phyloP scores from a whole-genome alignment of 23 red algal genomes.

The Pyropia haitanensis region DNA sequence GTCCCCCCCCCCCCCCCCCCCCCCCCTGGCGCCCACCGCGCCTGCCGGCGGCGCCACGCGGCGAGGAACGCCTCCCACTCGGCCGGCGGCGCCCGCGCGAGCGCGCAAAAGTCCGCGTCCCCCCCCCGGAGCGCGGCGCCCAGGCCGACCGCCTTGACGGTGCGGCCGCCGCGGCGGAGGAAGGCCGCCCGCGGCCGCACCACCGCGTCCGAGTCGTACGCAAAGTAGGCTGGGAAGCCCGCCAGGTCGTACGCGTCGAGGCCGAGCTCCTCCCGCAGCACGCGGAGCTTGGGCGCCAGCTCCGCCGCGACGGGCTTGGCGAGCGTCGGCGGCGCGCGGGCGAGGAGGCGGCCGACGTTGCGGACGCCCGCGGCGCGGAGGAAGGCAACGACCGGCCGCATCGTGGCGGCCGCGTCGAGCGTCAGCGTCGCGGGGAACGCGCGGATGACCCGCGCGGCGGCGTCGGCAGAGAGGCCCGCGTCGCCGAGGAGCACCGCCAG shows the following conservation, averaged over 20 bases:
- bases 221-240: slow-evolving; percentile 59
- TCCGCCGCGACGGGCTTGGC: slow-evolving; percentile 32
- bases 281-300: slow-evolving; percentile 51
- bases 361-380: slow-evolving; percentile 14
- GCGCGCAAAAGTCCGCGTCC: slow-evolving; percentile 37
- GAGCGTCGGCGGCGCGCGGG: slow-evolving; percentile 43
- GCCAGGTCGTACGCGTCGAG: slow-evolving; percentile 43
- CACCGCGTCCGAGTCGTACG: slow-evolving; percentile 36
- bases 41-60: too few relatives aligned
- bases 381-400: slow-evolving; percentile 45
- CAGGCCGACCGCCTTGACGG: slow-evolving; percentile 18
- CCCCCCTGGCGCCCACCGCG: too few relatives aligned
- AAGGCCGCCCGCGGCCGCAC: slow-evolving; percentile 59
- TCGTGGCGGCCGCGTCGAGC: slow-evolving; percentile 35
- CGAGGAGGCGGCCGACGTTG: slow-evolving; percentile 44
- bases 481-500: slow-evolving; percentile 9
- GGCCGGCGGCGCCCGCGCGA: too few relatives aligned
- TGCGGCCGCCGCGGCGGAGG: slow-evolving; percentile 15
- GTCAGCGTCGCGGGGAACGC: slow-evolving; percentile 58
- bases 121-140: slow-evolving; percentile 4
- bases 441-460: slow-evolving; percentile 17
- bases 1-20: too few relatives aligned
- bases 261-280: slow-evolving; percentile 29
- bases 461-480: slow-evolving; percentile 7
- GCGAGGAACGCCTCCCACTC: too few relatives aligned